These are phyloP conservation scores for Cutaneotrichosporon spelunceum DNA, from an alignment of 1,284 basidiomycete genomes.

Conservation along the genomic window DNA sequence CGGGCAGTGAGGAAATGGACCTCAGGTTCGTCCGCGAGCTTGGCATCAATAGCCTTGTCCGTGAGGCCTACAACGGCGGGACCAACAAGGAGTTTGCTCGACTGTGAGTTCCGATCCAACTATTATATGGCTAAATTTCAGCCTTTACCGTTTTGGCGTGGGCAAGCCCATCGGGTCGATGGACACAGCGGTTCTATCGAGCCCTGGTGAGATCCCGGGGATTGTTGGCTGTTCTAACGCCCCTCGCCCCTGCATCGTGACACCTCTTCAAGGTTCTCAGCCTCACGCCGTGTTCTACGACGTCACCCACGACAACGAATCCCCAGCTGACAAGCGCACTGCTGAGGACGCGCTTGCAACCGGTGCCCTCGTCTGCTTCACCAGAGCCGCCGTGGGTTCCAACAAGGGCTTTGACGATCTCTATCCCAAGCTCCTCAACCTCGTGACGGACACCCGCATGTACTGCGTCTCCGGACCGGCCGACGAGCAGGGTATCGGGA, in stretches of 20 bases:
- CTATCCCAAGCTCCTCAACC: constrained; percentile 84
- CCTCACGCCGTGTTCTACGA: constrained; percentile 93
- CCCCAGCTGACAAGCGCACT: constrained; percentile 78
- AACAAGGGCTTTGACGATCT: constrained; percentile 95
- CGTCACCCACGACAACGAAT: constrained; percentile 93
- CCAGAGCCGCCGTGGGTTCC: constrained; percentile 78
- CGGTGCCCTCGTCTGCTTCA: constrained; percentile 81
- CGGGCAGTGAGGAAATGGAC: constrained; percentile 91
- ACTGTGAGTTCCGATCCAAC: constrained; percentile 47
- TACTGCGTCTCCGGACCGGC: constrained; percentile 65
- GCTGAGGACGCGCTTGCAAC: constrained; percentile 91
- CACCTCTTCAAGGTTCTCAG: constrained; percentile 72
- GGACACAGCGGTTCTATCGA: constrained; percentile 79
- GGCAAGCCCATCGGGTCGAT: constrained; percentile 79
- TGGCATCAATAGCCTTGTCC: constrained; percentile 84
- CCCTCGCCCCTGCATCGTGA: constrained; percentile 67
- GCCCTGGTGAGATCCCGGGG: constrained; percentile 67
- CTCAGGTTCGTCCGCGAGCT: constrained; percentile 81
- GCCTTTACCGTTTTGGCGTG: constrained; percentile 77
- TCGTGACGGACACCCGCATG: constrained; percentile 74
- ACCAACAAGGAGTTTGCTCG: constrained; percentile 83
- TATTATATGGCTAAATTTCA: constrained; percentile 9
- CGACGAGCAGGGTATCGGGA: constrained; percentile 60
- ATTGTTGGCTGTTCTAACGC: constrained; percentile 65
- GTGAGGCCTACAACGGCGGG: constrained; percentile 85